Percentiles rank a stretch among this genome's conserved stretches.
Conservation (phyloP, 2,329 filamentous ascomycete genomes). For the Pseudogymnoascus sp. region DNA sequence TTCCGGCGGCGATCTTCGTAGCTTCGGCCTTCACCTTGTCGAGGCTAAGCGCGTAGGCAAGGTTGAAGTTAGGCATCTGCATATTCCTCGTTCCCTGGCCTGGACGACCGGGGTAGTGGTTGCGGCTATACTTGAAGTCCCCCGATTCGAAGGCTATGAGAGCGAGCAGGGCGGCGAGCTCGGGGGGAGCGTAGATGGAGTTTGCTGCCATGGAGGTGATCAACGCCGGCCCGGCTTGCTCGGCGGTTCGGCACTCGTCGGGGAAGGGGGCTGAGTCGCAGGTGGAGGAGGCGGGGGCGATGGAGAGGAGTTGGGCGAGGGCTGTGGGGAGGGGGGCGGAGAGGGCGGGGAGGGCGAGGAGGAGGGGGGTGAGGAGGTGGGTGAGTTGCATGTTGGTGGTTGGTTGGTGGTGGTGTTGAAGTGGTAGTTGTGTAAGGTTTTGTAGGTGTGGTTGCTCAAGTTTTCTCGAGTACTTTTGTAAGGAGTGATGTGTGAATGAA, state of each 20-base stretch:
- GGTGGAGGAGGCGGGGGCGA: slow-evolving; percentile 39
- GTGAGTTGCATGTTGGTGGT: neutral
- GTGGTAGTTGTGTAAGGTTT: neutral
- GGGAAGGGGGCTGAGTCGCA: slow-evolving; percentile 37
- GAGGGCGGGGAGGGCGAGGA: neutral
- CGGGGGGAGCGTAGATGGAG: slow-evolving; percentile 39
- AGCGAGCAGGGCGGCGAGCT: slow-evolving; percentile 52
- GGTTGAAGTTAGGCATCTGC: slow-evolving; percentile 49
- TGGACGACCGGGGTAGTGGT: slow-evolving; percentile 45
- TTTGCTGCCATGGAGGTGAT: slow-evolving; percentile 45
- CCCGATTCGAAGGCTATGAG: slow-evolving; percentile 54
- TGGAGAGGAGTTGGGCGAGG: slow-evolving; percentile 22
- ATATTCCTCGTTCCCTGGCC: slow-evolving; percentile 60
- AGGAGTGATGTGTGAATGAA: neutral
- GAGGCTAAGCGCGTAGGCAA: slow-evolving; percentile 41
- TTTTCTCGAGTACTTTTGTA: neutral
- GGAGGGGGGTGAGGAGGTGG: neutral
- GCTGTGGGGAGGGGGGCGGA: slow-evolving; percentile 13
- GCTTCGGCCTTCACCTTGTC: slow-evolving; percentile 33
- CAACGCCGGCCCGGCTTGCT: slow-evolving; percentile 42
- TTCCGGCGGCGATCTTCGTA: slow-evolving; percentile 20
- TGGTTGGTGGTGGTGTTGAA: neutral
- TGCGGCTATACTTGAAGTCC: slow-evolving; percentile 54
- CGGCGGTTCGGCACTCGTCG: slow-evolving; percentile 45
- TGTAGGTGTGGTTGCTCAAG: neutral